Conservation (phyloP, 345 rosid genomes). For the Mallotus nudiflorus region DNA sequence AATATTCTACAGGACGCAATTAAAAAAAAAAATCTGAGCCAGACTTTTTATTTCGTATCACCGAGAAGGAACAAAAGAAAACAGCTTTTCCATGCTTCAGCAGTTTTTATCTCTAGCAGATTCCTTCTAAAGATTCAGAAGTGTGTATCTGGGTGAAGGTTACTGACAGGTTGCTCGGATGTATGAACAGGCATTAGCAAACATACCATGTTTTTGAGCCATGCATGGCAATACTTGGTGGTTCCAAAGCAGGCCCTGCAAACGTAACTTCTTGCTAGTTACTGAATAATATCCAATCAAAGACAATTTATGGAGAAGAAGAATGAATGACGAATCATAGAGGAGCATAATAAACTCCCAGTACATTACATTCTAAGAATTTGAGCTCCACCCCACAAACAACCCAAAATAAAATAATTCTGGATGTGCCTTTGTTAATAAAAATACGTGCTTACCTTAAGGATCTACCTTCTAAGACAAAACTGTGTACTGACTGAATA, state of each 20-base stretch:
- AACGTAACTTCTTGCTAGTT: slow-evolving; percentile 13
- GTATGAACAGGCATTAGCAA: not conserved
- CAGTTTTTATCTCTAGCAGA: not conserved
- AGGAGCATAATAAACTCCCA: too few species aligned
- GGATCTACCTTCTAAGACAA: slow-evolving; percentile 76
- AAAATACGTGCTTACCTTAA: slow-evolving; percentile 48
- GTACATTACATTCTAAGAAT: too few species aligned
- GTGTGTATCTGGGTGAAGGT: not conserved
- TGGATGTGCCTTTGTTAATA: not conserved
- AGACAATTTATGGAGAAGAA: not conserved
- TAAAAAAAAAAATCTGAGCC: too few species aligned
- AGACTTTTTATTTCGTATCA: too few species aligned
- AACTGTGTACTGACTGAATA: slow-evolving; percentile 88
- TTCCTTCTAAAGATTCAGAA: not conserved
- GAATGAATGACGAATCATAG: too few species aligned
- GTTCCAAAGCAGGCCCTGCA: slow-evolving; percentile 95
- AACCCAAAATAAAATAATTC: too few species aligned
- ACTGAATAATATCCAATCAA: not conserved
- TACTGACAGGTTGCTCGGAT: not conserved
- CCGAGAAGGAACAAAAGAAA: not conserved
- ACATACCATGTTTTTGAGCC: slow-evolving; percentile 85
- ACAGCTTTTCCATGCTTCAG: not conserved
- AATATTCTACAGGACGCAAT: too few species aligned
- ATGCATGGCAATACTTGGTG: slow-evolving; percentile 94
- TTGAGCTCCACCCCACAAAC: too few species aligned